phyloP scores from a whole-genome alignment of 164 flowering plant genomes.

The Berberis vulgaris region DNA sequence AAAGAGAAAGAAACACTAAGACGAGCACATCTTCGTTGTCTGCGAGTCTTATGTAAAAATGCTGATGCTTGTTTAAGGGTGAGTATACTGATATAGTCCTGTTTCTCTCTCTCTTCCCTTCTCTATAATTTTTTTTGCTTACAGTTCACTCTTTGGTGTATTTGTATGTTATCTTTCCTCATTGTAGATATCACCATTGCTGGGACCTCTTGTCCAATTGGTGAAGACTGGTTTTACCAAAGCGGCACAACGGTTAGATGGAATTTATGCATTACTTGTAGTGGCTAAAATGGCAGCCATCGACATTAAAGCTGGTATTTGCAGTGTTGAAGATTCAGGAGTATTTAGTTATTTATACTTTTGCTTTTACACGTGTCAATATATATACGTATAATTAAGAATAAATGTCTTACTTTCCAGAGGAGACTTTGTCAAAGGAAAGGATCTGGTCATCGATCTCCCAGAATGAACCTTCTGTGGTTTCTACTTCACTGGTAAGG shows the following conservation, averaged over 20 bases:
- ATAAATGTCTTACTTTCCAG: slow-evolving; percentile 26
- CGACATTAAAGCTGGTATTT: slow-evolving; percentile 80
- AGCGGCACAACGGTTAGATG: slow-evolving; percentile 87
- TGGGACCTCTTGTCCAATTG: slow-evolving; percentile 74
- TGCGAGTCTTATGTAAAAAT: slow-evolving; percentile 52
- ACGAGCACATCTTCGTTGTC: slow-evolving; percentile 80
- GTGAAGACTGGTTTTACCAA: slow-evolving; percentile 91
- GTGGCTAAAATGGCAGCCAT: slow-evolving; percentile 61
- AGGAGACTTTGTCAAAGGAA: slow-evolving; percentile 72
- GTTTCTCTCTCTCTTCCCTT: no score
- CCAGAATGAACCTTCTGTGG: slow-evolving; percentile 79
- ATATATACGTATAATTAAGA: background rate
- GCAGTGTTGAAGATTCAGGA: background rate
- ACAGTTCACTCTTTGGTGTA: background rate
- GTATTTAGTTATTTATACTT: background rate
- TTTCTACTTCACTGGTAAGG: slow-evolving; percentile 64
- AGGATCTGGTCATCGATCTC: slow-evolving; percentile 76
- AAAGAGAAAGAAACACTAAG: slow-evolving; percentile 90
- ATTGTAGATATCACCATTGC: slow-evolving; percentile 60
- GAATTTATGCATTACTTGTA: slow-evolving; percentile 69
- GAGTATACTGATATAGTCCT: background rate
- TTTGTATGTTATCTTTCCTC: background rate
- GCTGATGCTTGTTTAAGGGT: slow-evolving; percentile 55
- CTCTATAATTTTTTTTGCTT: no score
- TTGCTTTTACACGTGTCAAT: background rate